Conservation (phyloP, 1,284 basidiomycete genomes). For the Leucocoprinus gongylophorus region DNA sequence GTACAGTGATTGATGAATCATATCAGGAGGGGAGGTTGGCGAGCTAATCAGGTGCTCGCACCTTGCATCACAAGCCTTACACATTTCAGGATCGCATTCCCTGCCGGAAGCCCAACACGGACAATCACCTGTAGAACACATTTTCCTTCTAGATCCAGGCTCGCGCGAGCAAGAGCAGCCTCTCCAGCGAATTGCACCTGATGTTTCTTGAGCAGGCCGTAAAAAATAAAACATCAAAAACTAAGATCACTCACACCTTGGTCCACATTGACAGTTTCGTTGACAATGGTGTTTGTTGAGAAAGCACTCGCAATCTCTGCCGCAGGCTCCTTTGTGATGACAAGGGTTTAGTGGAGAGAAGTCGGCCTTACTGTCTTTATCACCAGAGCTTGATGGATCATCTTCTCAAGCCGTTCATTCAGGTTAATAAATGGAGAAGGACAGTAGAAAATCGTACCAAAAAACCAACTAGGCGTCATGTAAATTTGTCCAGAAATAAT, state of each 20-base stretch:
- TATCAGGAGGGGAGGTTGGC: background rate
- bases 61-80: slow-evolving; percentile 31
- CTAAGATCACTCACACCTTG: slow-evolving; percentile 23
- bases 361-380: background rate
- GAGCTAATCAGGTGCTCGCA: slow-evolving; percentile 12
- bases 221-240: background rate
- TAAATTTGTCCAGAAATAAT: background rate
- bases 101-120: slow-evolving; percentile 30
- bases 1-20: background rate
- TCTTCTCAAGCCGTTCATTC: background rate
- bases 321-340: slow-evolving; percentile 34
- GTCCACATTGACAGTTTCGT: slow-evolving; percentile 25
- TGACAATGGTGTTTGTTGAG: slow-evolving; percentile 29
- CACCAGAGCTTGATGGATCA: background rate
- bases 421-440: background rate
- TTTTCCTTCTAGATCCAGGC: background rate
- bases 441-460: background rate
- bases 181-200: slow-evolving; percentile 26
- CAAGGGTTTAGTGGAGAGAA: slow-evolving; percentile 25
- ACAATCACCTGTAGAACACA: slow-evolving; percentile 25
- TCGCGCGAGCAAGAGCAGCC: slow-evolving; percentile 35
- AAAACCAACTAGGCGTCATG: background rate
- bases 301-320: slow-evolving; percentile 21
- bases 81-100: slow-evolving; percentile 48
- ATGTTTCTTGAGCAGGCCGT: background rate